Conservation (phyloP, 2,329 filamentous ascomycete genomes). For the Colletotrichum lentis region DNA sequence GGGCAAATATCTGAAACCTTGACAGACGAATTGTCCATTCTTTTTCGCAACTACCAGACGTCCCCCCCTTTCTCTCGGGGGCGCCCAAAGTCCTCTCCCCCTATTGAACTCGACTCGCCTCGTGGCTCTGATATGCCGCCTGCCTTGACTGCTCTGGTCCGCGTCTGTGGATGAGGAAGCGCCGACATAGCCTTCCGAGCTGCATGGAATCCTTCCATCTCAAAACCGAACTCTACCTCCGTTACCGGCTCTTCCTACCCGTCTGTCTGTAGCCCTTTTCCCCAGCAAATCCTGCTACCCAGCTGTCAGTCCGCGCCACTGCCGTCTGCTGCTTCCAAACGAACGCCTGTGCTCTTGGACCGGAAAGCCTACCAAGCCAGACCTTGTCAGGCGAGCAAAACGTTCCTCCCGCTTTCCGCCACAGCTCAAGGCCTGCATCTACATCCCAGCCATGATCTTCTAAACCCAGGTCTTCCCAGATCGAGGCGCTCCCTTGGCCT, state of each 20-base stretch:
- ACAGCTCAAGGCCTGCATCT: slow-evolving; percentile 7
- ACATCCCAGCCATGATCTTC: slow-evolving; percentile 27
- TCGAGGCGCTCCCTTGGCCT: slow-evolving; percentile 25
- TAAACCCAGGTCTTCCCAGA: slow-evolving; percentile 29
- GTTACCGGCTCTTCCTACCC: slow-evolving; percentile 16
- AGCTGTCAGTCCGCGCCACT: slow-evolving; percentile 23
- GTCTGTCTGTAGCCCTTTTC: slow-evolving; percentile 9
- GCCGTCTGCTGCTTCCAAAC: slow-evolving; percentile 22
- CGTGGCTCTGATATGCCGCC: slow-evolving; percentile 28
- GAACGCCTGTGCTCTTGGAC: slow-evolving; percentile 23
- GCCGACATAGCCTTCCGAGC: slow-evolving; percentile 36
- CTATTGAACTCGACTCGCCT: slow-evolving; percentile 25
- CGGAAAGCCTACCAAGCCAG: slow-evolving; percentile 19
- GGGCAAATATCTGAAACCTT: slow-evolving; percentile 38
- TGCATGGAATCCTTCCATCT: slow-evolving; percentile 38
- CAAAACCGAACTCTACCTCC: slow-evolving; percentile 28
- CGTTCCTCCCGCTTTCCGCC: slow-evolving; percentile 25
- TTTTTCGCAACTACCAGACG: slow-evolving; percentile 29
- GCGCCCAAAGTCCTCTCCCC: not conserved
- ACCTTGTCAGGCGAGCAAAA: slow-evolving; percentile 23
- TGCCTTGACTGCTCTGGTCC: slow-evolving; percentile 31
- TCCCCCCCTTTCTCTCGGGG: not conserved
- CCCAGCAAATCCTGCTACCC: not conserved
- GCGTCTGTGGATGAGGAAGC: slow-evolving; percentile 30
- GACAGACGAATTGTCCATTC: slow-evolving; percentile 37